Evolutionary conservation across 148 eudicot genomes (phyloP), one percentile per base, ranked within the genome.

Genomic region (Camellia sinensis): DNA sequence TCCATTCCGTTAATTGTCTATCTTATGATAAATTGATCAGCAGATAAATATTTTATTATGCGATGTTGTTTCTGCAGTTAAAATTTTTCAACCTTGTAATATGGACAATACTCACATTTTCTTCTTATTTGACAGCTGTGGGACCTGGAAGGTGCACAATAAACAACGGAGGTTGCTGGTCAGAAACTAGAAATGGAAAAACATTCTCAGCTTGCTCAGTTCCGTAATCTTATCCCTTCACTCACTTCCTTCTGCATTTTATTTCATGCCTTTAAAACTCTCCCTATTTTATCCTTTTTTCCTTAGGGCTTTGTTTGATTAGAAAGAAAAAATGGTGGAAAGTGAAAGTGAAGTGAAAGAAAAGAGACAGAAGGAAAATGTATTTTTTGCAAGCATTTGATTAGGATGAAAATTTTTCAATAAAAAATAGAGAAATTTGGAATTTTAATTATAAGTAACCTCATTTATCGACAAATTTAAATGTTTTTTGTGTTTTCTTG

Each of bases 111-210:
- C 41, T 76, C 57, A 41, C 19, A 1, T 18, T 69, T 73, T 69
- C 8, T 15, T 56, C 60, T 53, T 60, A 19, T 82, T 67, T 77
- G 73, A 61, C 94, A 96, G 98, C 91, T 76, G 81, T 87, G 69
- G 99, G 99, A 85, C 91, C 95, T 13, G 98, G 95, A 84, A 91
- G 97, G 73, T 96, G 99, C 77, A 29, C 82, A 7, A 61, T 94
- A 50, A 85, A 94, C 87, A 82, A 87, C 80, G 98, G 99, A 61
- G 98, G 92, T 57, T 96, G 99, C 84, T 96, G 99, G 99, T 86
- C 93, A 62, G 89, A 92, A 11, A 85, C 80, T 4, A 87, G 43
- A 78, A 74, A 83, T 46, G 92, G 91, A 60, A 67, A 29, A 62
- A 91, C 82, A 43, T 89, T 91, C 78, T 94, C 99, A 0, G 99